phyloP scores from a whole-genome alignment of 768 basidiomycete genomes.

The Panus rudis region DNA sequence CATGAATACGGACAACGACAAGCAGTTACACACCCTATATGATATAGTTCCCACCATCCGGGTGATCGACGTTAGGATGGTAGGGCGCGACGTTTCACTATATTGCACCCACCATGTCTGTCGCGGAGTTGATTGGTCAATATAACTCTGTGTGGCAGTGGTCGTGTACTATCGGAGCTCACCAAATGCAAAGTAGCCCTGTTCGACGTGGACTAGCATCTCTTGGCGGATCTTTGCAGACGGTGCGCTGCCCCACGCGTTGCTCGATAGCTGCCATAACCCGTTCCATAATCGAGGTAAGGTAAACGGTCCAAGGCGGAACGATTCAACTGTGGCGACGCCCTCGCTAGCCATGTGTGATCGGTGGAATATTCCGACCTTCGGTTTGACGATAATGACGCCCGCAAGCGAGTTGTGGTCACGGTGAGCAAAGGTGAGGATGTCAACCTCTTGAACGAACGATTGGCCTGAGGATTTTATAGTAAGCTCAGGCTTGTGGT shows the following conservation, averaged over 20 bases:
- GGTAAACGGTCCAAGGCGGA: slow-evolving; percentile 15
- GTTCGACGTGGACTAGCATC: slow-evolving; percentile 57
- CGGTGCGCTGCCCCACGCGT: slow-evolving; percentile 77
- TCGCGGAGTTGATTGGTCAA: too few species aligned
- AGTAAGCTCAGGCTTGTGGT: too few species aligned
- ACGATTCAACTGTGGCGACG: slow-evolving; percentile 17
- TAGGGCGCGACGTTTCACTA: slow-evolving; percentile 2
- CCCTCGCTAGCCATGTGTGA: not conserved
- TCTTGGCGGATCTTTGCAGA: slow-evolving; percentile 56
- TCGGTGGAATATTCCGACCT: not conserved
- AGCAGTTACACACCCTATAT: not conserved
- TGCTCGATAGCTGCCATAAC: slow-evolving; percentile 82
- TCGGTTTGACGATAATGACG: too few species aligned
- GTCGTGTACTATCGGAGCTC: too few species aligned
- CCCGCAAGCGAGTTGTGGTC: too few species aligned
- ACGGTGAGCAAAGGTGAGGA: too few species aligned
- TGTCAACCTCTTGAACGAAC: too few species aligned
- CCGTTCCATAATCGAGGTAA: slow-evolving; percentile 22
- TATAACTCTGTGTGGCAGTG: too few species aligned
- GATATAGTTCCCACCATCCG: too few species aligned
- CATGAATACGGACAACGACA: not conserved
- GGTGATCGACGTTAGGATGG: too few species aligned
- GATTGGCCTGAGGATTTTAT: too few species aligned
- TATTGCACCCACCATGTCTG: slow-evolving; percentile 1
- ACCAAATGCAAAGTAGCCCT: slow-evolving; percentile 64